Base-by-base conservation (phyloP, 2,329 filamentous ascomycete species). In the Clonostachys rosea region DNA sequence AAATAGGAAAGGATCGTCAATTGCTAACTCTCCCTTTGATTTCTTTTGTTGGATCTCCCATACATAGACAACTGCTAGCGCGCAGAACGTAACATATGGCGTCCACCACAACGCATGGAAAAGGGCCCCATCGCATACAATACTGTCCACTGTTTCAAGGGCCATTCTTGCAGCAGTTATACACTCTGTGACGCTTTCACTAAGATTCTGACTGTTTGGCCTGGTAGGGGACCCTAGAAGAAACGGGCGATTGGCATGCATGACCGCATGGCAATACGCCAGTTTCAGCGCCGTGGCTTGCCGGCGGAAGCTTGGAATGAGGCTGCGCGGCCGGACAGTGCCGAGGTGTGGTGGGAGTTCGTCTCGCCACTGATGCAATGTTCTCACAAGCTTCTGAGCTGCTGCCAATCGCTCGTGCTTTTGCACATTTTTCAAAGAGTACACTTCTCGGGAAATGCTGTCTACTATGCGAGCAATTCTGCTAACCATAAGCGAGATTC, bases 201-300 rank as follows among this genome's bases (percentile, higher is more conserved):
- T 16, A 50, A 42, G 36, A 44, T 51, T 8, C 34, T 41, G 14
- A n/a, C 16, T 17, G 8, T 34, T 44, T 11, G 55, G 49, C n/a
- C 54, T 62, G 40, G 47, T 66, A 7, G 36, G 17, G 1, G 36
- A 39, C 8, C 17, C 17, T 0, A 82, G 64, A 1, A 83, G 65
- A 41, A 81, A 78, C 0, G 74, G 74, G 0, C 77, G 69, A 47
- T 76, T 78, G 12, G 75, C 69, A 24, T 81, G 68, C 52, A 82
- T 76, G 16, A 75, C 63, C 2, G 76, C 73, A 49, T 81, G 78
- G 33, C 67, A 71, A 52, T 79, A 73, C 0, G 75, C 75, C 1
- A 81, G 63, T 44, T 72, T 73, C 18, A 81, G 59, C 3, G 78
- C 75, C 3, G 67, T 73, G 12, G 74, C 70, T 54, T 81, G 77